Conservation (phyloP, 345 rosid genomes). For the Schrenkiella parvula region DNA sequence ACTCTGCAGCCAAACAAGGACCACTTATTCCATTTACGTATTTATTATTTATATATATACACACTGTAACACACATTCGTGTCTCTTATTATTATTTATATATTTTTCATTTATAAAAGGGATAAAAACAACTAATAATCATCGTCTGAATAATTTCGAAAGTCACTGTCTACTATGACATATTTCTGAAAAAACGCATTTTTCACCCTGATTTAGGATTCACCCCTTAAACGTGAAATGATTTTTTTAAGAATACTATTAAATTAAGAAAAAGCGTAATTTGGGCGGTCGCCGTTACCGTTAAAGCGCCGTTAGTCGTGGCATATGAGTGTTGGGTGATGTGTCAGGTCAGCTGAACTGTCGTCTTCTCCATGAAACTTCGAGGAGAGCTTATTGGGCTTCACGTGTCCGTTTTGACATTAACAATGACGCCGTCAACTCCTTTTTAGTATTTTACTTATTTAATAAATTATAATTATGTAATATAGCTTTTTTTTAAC, state of each 20-base stretch:
- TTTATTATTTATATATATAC: background rate
- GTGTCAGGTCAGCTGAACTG: slow-evolving; percentile 19
- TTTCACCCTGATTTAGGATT: background rate
- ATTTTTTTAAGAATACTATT: background rate
- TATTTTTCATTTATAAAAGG: background rate
- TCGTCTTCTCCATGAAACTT: slow-evolving; percentile 17
- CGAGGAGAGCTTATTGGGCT: slow-evolving; percentile 5
- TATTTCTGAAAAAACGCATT: background rate
- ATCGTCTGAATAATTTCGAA: background rate
- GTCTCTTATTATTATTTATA: background rate
- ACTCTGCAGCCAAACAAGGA: slow-evolving; percentile 16
- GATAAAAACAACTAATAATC: background rate
- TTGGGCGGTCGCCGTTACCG: slow-evolving; percentile 11
- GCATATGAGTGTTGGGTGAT: slow-evolving; percentile 22
- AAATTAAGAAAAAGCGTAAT: background rate
- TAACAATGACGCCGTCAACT: slow-evolving; percentile 18
- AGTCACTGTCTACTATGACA: background rate
- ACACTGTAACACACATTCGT: slow-evolving; percentile 9
- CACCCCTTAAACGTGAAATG: background rate
- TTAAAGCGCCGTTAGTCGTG: slow-evolving; percentile 15
- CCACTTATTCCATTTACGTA: slow-evolving; percentile 24
- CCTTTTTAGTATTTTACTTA: background rate
- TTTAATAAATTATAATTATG: background rate
- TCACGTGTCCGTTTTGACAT: slow-evolving; percentile 22
- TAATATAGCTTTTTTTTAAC: background rate